Evolutionary conservation across 257 asterid species (phyloP).

Genomic region (Linderniella brevidens): DNA sequence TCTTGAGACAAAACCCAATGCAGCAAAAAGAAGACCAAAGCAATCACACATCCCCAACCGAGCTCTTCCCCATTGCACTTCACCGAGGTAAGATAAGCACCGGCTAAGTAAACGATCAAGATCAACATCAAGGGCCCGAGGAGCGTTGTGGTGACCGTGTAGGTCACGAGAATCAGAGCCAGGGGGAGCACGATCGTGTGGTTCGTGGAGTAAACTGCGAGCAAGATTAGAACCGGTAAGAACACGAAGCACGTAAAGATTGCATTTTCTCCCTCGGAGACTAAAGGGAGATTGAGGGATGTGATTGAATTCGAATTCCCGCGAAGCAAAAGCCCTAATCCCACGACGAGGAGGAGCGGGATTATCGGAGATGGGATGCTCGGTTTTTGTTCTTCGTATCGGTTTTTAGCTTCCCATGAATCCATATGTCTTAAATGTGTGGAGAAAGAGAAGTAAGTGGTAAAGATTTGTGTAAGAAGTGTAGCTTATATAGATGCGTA

Average conservation of each 20-base stretch:
- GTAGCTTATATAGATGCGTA: too few species aligned
- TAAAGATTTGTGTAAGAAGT: too few species aligned
- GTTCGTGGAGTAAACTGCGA: conserved; percentile 22
- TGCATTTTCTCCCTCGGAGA: conserved; percentile 27
- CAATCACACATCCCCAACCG: conserved; percentile 28
- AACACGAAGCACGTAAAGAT: conserved; percentile 26
- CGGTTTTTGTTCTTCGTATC: too few species aligned
- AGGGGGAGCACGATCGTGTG: conserved; percentile 34
- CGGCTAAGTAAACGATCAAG: conserved; percentile 22
- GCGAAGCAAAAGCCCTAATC: conserved; percentile 42
- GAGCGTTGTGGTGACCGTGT: conserved; percentile 42
- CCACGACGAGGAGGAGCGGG: conserved; percentile 37
- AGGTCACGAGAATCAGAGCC: conserved; percentile 24
- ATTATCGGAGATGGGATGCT: conserved; percentile 37
- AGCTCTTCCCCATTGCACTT: conserved; percentile 25
- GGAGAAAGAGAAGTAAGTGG: too few species aligned
- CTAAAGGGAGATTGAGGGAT: conserved; percentile 23
- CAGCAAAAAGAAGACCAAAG: conserved; percentile 26
- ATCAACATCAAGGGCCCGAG: conserved; percentile 47
- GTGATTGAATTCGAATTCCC: conserved; percentile 20
- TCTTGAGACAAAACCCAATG: conserved; percentile 30
- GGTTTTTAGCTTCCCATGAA: too few species aligned
- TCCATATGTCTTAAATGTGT: too few species aligned
- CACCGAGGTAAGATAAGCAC: conserved; percentile 19
- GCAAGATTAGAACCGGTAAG: conserved; percentile 26